Conservation (phyloP, 805 yeast genomes). For the Metschnikowia anglica region DNA sequence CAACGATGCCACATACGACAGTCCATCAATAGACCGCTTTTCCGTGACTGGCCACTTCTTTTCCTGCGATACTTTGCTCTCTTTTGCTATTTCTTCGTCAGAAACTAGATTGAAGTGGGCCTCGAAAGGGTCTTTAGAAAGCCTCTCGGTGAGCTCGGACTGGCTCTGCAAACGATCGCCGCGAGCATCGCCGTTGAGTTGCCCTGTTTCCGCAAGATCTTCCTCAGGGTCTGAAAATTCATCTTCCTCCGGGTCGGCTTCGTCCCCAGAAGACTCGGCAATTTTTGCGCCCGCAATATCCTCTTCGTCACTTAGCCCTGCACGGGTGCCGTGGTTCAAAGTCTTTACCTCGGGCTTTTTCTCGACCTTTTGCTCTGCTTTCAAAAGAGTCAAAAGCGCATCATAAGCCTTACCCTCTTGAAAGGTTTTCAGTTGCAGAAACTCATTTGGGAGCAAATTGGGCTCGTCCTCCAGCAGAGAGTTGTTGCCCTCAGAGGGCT, state of each 20-base stretch:
- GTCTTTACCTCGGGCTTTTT: conserved; percentile 35
- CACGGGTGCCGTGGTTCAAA: conserved; percentile 16
- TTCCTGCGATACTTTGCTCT: conserved; percentile 23
- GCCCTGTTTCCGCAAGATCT: not conserved
- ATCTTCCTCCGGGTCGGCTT: conserved; percentile 20
- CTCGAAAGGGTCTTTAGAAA: conserved; percentile 68
- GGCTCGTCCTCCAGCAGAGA: conserved; percentile 18
- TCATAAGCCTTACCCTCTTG: conserved; percentile 52
- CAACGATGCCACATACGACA: conserved; percentile 31
- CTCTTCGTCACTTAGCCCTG: conserved; percentile 11
- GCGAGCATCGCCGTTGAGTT: not conserved
- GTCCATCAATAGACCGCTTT: conserved; percentile 21
- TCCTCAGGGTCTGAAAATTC: conserved; percentile 16
- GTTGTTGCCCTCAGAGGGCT: conserved; percentile 18
- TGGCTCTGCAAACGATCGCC: too few species aligned
- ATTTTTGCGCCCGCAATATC: conserved; percentile 33
- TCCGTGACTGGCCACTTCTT: conserved; percentile 30
- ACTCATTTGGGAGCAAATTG: conserved; percentile 4
- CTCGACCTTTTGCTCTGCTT: conserved; percentile 23
- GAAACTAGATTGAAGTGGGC: conserved; percentile 63
- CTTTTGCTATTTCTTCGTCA: conserved; percentile 33
- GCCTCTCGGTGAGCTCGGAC: too few species aligned
- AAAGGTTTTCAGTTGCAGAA: conserved; percentile 21
- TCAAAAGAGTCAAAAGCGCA: conserved; percentile 64
- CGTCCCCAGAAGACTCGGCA: conserved; percentile 20